Base-by-base conservation (phyloP, 495 filamentous ascomycete species). In the Massariosphaeria phaeospora region DNA sequence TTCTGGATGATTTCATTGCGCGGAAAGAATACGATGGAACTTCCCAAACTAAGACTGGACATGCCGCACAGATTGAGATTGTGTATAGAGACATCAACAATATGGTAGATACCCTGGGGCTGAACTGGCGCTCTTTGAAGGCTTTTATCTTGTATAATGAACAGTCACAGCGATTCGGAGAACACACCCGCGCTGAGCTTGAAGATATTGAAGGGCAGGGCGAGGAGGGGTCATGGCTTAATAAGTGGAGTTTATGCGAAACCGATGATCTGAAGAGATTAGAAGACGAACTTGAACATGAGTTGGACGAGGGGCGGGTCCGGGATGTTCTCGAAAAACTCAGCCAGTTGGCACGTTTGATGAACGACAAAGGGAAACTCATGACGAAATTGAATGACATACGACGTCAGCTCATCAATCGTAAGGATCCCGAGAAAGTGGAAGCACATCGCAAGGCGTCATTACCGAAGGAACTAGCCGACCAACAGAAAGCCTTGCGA, bases 31-130 rank as follows among this genome's bases (percentile, higher is more conserved):
- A 91, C 68, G 74, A 76, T 45, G 77, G 77, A 2, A 66, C 73
- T n/a, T 67, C 73, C 15, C 73, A 75, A 0, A 79, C 80, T 52
- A 75, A 75, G 51, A 77, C 79, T 30, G 83, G 80, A 21, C 76
- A 89, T 57, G 79, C 86, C 17, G 81, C 84, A 30, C 83, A 89
- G 69, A 85, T 94, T 51, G 94, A 97, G 67, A 77, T 82, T 21
- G 73, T 96, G 0, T 97, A 91, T 70, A 79, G 88, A 12, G 94
- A 96, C 59, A 88, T 96, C 62, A 97, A 97, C 67, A 86, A 85
- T 11, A 99, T 97, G 93, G 79, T 97, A 24, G 90, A 96, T 64
- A 90, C 86, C 1, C 69, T 96, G 17, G 94, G 91, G 6, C 75
- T 97, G 27, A 96, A 96, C 67, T 82, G 85, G 23, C 82, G 88